Evolutionary conservation across 176 grass and related monocot species (phyloP).

Genomic region (Thinopyrum elongatum): DNA sequence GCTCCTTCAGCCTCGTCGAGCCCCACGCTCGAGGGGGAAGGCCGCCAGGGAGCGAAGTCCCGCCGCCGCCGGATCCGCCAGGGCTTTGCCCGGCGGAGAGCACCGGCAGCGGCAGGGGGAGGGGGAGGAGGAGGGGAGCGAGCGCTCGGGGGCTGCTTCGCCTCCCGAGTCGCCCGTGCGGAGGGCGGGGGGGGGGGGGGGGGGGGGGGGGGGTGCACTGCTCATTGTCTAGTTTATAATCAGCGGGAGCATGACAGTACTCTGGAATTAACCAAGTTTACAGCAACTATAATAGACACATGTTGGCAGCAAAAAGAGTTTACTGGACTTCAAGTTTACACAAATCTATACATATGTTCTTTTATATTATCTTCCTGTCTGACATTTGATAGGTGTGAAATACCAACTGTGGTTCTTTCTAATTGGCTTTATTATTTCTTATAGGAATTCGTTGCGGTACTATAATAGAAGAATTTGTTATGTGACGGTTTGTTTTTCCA

Average conservation of each 20-base stretch:
- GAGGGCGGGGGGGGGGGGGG: too few relatives aligned
- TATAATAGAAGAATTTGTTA: conserved; percentile 7
- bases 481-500: not conserved
- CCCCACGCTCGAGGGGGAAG: too few relatives aligned
- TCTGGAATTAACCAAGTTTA: conserved; percentile 1
- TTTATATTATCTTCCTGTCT: conserved; percentile 18
- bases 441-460: not conserved
- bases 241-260: not conserved
- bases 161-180: too few relatives aligned
- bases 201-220: not conserved
- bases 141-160: too few relatives aligned
- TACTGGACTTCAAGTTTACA: conserved; percentile 4
- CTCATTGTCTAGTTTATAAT: conserved; percentile 1
- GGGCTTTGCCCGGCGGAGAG: too few relatives aligned
- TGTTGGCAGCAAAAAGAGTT: not conserved
- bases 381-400: conserved; percentile 11
- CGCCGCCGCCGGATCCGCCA: too few relatives aligned
- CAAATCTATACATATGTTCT: not conserved
- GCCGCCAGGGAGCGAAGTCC: too few relatives aligned
- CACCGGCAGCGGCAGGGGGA: too few relatives aligned
- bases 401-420: not conserved
- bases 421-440: not conserved
- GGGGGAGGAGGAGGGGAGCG: too few relatives aligned
- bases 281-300: too few relatives aligned
- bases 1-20: too few relatives aligned